Conservation (phyloP, 2,329 filamentous ascomycete genomes). For the Pseudopyrenochaeta lycopersici region DNA sequence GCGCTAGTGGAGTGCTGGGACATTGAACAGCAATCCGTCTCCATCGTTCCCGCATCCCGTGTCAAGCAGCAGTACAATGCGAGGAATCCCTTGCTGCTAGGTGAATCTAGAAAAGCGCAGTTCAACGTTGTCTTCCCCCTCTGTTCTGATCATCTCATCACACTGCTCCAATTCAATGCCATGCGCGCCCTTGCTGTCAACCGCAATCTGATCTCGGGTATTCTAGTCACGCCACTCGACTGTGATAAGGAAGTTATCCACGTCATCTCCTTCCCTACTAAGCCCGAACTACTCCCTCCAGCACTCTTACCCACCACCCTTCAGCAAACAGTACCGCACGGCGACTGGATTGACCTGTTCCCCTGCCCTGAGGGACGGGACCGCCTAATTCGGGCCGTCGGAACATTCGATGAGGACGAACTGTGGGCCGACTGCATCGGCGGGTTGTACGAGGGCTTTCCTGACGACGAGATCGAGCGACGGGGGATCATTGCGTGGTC, state of each 20-base stretch:
- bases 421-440: conserved; percentile 13
- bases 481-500: conserved; percentile 10
- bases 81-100: no score
- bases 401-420: conserved; percentile 10
- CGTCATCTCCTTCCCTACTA: not conserved
- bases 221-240: not conserved
- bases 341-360: conserved; percentile 64
- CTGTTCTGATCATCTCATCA: conserved; percentile 43
- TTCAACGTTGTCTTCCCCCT: conserved; percentile 8
- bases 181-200: conserved; percentile 46
- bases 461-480: conserved; percentile 1
- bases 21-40: conserved; percentile 1
- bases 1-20: conserved; percentile 4
- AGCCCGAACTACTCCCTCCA: not conserved
- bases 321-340: conserved; percentile 61
- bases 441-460: conserved; percentile 13
- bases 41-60: not conserved
- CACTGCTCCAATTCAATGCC: conserved; percentile 50
- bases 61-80: not conserved
- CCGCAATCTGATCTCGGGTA: conserved; percentile 23
- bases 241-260: conserved; percentile 1
- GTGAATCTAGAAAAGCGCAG: no score
- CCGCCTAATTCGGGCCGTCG: conserved; percentile 52
- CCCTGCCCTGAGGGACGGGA: conserved; percentile 65
- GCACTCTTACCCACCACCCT: conserved; percentile 59